Base-by-base conservation (phyloP, 78 protist species). In the Dictyostelium intermedium region DNA sequence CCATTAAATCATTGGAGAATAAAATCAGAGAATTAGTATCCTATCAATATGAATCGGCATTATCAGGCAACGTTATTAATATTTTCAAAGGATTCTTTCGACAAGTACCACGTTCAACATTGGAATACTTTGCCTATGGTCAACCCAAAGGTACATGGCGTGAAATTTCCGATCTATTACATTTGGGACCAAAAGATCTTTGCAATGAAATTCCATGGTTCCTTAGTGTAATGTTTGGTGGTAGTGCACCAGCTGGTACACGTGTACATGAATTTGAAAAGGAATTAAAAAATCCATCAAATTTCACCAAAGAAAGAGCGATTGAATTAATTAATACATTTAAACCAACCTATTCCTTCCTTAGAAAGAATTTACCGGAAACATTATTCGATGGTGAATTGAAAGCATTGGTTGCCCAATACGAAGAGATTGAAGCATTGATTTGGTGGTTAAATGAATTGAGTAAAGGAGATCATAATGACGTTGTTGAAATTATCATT, bases 361-460 rank as follows among this genome's bases (percentile, higher is more conserved):
- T 93, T 8, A 76, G 96, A 56, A 93, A 86, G 53, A 81, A 47
- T 60, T 13, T 85, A 7, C 78, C 60, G 23, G 20, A 23, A 10
- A 4, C 4, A 25, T 9, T 39, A 30, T 13, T 70, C 47, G 20
- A 23, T 43, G 89, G 32, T 3, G 35, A 18, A 30, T 1, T 66
- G 4, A 78, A 86, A 23, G n/a, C 76, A 66, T 13, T 39, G 8
- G 60, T 85, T 14, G 92, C 96, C 16, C 6, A 56, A 5, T 93
- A 85, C 45, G 91, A 84, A 20, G 80, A 73, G 3, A 8, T 93
- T 2, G 32, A 45, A 35, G n/a, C n/a, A 0, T 63, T 93, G 1
- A 30, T 93, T n/a, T 93, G 96, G 96, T 93, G 92, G 91, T 86
- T 63, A 30, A 87, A 93, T 84, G 96, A 93, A 72, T 78, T 93